Evolutionary conservation across 2,329 filamentous ascomycete genomes (phyloP).

Genomic region (Dothistroma pini): DNA sequence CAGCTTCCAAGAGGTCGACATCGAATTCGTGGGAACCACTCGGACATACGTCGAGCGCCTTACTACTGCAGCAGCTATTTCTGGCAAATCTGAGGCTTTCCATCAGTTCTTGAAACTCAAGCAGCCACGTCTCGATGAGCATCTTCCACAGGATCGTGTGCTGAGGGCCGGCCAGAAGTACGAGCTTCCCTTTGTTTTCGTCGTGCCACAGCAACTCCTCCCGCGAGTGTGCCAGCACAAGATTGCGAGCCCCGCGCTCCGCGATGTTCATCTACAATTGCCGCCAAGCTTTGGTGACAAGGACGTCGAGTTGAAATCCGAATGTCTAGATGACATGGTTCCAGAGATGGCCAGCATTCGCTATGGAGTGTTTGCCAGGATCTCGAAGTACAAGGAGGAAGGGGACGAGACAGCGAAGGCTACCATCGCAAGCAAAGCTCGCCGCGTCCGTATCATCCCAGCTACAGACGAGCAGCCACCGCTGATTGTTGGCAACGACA

Average conservation of each 20-base stretch:
- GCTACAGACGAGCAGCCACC: slow-evolving; percentile 58
- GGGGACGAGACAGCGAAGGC: slow-evolving; percentile 39
- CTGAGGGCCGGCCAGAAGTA: slow-evolving; percentile 55
- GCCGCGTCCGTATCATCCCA: slow-evolving; percentile 59
- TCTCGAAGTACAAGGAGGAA: slow-evolving; percentile 41
- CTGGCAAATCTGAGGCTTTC: slow-evolving; percentile 53
- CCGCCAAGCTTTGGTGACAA: slow-evolving; percentile 60
- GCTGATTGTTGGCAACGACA: slow-evolving; percentile 47
- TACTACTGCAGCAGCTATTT: slow-evolving; percentile 49
- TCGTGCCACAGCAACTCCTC: slow-evolving; percentile 58
- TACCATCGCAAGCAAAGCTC: slow-evolving; percentile 49
- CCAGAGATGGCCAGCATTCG: slow-evolving; percentile 60
- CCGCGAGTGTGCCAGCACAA: slow-evolving; percentile 57
- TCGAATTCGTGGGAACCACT: slow-evolving; percentile 54
- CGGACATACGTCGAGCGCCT: slow-evolving; percentile 55
- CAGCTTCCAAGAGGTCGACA: slow-evolving; percentile 56
- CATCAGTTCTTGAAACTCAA: slow-evolving; percentile 61
- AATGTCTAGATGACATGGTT: slow-evolving; percentile 57
- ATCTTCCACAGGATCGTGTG: slow-evolving; percentile 54
- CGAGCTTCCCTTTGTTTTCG: slow-evolving; percentile 61
- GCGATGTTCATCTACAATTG: slow-evolving; percentile 54
- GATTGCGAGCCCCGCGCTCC: slow-evolving; percentile 50
- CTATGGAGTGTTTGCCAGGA: slow-evolving; percentile 49
- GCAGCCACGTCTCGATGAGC: slow-evolving; percentile 54
- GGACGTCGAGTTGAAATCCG: slow-evolving; percentile 29